Base-by-base conservation (phyloP, 352 stramenopile species). In the Pythium folliculosum region DNA sequence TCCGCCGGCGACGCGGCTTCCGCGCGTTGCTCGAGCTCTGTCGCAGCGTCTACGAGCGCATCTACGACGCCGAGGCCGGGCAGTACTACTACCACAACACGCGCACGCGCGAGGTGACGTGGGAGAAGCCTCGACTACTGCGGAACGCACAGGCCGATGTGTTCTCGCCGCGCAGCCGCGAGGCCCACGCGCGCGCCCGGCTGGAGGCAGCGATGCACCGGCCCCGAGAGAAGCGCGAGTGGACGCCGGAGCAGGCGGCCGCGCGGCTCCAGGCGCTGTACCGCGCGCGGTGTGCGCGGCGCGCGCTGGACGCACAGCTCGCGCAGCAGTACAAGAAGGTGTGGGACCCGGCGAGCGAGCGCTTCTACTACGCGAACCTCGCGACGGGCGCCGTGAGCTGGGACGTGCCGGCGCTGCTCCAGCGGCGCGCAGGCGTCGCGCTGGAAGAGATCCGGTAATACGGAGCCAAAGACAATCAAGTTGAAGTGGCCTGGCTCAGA, bases 31-130 rank as follows among this genome's bases (percentile, higher is more conserved):
- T 88, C 25, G 27, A 65, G 50, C 70, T 89, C 32, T 85, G 73
- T 51, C 72, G 75, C 16, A 59, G 71, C 22, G 80, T 91, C 17
- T 93, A 93, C 58, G 81, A 90, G 69, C 72, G 81, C 45, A 86
- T 93, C 50, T 92, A 83, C 47, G 86, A 94, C 43, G 67, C 81
- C 7, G 73, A 73, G 0, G 63, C 76, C 49, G 66, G 76, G 4
- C 37, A 64, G 30, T 94, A 81, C 60, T 94, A 88, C 72, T 94
- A 92, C 69, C 79, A 92, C 75, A 94, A 92, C 72, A 94, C 82
- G 3, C 76, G 80, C 14, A 94, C 86, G 2, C 78, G 86, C 23
- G 71, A 87, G 45, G 81, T 81, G 19, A 77, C 77, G 37, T 94
- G 86, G 86, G 80, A 79, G 5, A 89, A 91, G 59, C 86, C 86